Percentiles rank a stretch among this genome's conserved stretches.
Conservation (phyloP, 306 rosid species). For the Vicia sativa region DNA sequence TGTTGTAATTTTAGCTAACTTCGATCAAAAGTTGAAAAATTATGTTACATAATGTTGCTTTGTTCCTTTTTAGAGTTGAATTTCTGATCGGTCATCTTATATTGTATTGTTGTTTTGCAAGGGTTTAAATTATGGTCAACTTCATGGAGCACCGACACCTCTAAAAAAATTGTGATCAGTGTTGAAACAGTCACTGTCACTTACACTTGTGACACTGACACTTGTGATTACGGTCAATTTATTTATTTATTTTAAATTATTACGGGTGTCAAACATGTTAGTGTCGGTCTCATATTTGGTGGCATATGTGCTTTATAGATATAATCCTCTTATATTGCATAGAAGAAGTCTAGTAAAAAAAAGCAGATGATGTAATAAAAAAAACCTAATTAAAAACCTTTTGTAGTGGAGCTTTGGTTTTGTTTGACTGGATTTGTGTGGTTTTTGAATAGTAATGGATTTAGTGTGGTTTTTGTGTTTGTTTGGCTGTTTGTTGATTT, state of each 20-base stretch:
- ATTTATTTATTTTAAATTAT: too few relatives aligned
- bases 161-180: too few relatives aligned
- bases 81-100: neutral
- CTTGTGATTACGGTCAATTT: too few relatives aligned
- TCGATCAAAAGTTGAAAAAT: constrained; percentile 1
- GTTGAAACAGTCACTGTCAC: too few relatives aligned
- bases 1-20: neutral
- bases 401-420: neutral
- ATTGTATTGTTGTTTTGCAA: neutral
- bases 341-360: neutral
- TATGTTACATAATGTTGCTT: neutral
- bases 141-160: too few relatives aligned
- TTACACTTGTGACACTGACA: too few relatives aligned
- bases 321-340: neutral
- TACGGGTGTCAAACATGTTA: too few relatives aligned
- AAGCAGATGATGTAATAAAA: too few relatives aligned
- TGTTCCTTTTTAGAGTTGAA: neutral
- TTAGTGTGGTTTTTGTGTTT: neutral
- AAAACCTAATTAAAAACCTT: too few relatives aligned
- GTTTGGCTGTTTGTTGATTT: neutral
- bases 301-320: too few relatives aligned
- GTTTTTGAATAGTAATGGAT: neutral
- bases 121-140: neutral
- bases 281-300: too few relatives aligned
- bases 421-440: neutral